phyloP scores from a whole-genome alignment of 495 filamentous ascomycete species.

The Talaromyces thailandensis region DNA sequence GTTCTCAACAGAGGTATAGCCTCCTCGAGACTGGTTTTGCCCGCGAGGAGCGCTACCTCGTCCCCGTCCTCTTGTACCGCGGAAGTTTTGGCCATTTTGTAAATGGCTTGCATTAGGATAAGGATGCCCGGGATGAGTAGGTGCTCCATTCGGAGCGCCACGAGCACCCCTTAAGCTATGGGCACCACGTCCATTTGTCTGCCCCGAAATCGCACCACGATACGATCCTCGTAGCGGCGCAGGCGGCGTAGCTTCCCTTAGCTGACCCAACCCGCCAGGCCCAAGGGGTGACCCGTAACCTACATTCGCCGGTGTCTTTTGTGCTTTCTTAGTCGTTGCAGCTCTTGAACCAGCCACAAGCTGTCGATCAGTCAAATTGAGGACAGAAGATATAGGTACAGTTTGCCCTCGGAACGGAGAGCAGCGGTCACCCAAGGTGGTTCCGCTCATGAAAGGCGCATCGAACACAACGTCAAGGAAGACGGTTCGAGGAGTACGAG shows the following conservation, averaged over 20 bases:
- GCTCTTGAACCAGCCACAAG: constrained; percentile 68
- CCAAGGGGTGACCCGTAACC: constrained; percentile 51
- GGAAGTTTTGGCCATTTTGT: constrained; percentile 12
- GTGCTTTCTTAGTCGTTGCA: constrained; percentile 48
- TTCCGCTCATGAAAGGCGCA: constrained; percentile 90
- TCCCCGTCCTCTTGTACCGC: constrained; percentile 19
- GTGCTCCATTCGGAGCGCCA: constrained; percentile 29
- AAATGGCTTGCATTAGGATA: constrained; percentile 18
- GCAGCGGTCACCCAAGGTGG: constrained; percentile 78
- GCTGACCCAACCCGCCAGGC: constrained; percentile 53
- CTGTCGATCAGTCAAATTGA: constrained; percentile 80
- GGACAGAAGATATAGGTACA: constrained; percentile 68
- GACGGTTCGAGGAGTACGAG: constrained; percentile 67
- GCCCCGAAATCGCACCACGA: constrained; percentile 54
- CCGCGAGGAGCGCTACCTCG: constrained; percentile 27
- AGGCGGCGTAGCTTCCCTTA: constrained; percentile 59
- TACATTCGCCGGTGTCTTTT: constrained; percentile 43
- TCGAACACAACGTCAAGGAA: constrained; percentile 93
- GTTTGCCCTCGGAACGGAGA: constrained; percentile 95
- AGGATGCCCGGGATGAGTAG: constrained; percentile 26
- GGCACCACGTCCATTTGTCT: constrained; percentile 23
- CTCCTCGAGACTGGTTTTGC: constrained; percentile 26
- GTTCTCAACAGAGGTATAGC: constrained; percentile 45
- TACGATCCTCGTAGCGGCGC: constrained; percentile 62
- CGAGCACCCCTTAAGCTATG: constrained; percentile 26